phyloP scores from a whole-genome alignment of 805 yeast genomes.

The Ogataea angusta region DNA sequence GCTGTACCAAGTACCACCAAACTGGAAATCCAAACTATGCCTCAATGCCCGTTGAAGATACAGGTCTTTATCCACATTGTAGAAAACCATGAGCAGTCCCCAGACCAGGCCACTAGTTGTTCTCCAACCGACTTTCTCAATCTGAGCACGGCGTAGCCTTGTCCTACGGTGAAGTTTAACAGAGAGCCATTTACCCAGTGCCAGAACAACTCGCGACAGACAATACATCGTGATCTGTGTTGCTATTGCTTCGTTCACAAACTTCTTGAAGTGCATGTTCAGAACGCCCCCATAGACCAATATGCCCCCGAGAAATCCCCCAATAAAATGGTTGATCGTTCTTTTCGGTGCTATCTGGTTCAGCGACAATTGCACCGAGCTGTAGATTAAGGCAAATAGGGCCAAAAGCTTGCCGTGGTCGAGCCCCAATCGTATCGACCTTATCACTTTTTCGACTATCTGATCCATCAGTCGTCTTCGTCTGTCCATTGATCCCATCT shows the following conservation, averaged over 20 bases:
- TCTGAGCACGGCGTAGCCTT: slow-evolving; percentile 6
- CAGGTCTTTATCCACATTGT: slow-evolving; percentile 57
- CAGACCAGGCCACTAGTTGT: slow-evolving; percentile 61
- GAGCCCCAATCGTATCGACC: slow-evolving; percentile 25
- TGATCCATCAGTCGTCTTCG: slow-evolving; percentile 11
- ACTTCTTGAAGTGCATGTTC: slow-evolving; percentile 7
- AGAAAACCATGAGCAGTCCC: slow-evolving; percentile 73
- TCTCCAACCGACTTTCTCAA: slow-evolving; percentile 47
- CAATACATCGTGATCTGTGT: slow-evolving; percentile 75
- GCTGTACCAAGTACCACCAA: slow-evolving; percentile 49
- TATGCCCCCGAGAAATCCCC: slow-evolving; percentile 32
- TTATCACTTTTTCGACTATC: slow-evolving; percentile 16
- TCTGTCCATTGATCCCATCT: slow-evolving; percentile 21
- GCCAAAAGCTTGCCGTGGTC: slow-evolving; percentile 34
- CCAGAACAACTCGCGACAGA: slow-evolving; percentile 63
- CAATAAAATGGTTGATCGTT: slow-evolving; percentile 20
- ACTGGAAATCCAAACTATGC: slow-evolving; percentile 67
- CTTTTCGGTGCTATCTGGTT: slow-evolving; percentile 2
- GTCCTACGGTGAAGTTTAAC: slow-evolving; percentile 1
- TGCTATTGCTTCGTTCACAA: slow-evolving; percentile 40
- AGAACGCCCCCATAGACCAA: slow-evolving; percentile 31
- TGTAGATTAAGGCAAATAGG: slow-evolving; percentile 30
- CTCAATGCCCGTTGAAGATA: slow-evolving; percentile 60
- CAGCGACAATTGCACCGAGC: slow-evolving; percentile 13
- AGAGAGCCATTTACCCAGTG: slow-evolving; percentile 50